Conservation (phyloP, 192 early-diverging fungal genomes). For the Diversispora eburnea region DNA sequence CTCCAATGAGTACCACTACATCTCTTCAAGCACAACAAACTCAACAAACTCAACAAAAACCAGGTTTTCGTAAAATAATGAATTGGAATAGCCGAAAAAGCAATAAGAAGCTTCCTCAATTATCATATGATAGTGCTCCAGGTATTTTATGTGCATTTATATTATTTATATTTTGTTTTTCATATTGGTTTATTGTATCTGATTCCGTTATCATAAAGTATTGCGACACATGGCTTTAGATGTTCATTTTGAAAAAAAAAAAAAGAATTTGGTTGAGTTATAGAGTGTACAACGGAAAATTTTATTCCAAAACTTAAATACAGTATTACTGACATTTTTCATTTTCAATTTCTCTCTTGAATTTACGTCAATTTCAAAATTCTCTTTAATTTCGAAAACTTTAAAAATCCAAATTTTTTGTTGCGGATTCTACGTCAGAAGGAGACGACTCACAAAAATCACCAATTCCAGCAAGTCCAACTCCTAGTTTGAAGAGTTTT, state of each 20-base stretch:
- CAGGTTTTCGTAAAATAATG: conserved; percentile 27
- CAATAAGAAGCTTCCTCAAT: conserved; percentile 7
- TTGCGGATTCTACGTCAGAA: neutral
- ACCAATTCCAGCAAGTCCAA: conserved; percentile 14
- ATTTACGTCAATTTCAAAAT: too few species aligned
- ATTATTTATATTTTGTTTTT: neutral
- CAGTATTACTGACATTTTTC: neutral
- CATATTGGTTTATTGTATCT: neutral
- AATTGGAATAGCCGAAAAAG: conserved; percentile 20
- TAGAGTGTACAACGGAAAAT: neutral
- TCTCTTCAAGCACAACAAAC: conserved; percentile 1
- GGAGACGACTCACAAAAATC: conserved; percentile 22
- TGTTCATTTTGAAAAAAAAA: neutral
- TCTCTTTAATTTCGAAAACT: too few species aligned
- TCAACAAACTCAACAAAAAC: conserved; percentile 6
- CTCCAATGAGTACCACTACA: conserved; percentile 15
- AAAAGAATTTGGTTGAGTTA: neutral
- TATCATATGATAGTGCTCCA: conserved; percentile 25
- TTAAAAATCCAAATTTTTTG: neutral
- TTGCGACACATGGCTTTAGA: neutral
- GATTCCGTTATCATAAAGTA: neutral
- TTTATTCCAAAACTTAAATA: neutral
- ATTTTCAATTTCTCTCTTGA: neutral
- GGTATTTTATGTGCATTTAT: conserved; percentile 6
- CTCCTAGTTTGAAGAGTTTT: conserved; percentile 23